phyloP scores from a whole-genome alignment of 768 basidiomycete genomes.

The Pleurotus djamor region DNA sequence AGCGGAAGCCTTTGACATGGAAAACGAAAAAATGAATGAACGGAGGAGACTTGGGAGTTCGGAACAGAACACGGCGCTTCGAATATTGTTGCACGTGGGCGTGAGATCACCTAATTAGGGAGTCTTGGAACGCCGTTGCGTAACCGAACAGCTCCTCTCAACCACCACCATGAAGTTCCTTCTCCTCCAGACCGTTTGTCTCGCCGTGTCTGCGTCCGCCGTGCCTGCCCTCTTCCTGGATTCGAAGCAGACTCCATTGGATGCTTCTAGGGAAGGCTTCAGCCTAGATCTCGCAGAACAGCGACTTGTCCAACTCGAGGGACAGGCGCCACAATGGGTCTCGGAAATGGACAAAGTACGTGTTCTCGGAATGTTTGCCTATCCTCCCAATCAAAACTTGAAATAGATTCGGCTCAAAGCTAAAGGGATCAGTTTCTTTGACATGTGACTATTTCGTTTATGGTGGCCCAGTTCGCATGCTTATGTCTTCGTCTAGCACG shows the following conservation, averaged over 20 bases:
- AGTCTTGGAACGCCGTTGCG: not conserved
- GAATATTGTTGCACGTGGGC: not conserved
- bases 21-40: not conserved
- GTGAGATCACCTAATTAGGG: not conserved
- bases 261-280: constrained; percentile 45
- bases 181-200: not conserved
- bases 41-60: constrained; percentile 10
- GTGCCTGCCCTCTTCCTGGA: not conserved
- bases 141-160: constrained; percentile 1
- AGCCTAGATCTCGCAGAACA: constrained; percentile 68
- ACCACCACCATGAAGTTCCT: constrained; percentile 9
- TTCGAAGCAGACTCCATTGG: not conserved
- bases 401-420: constrained; percentile 74
- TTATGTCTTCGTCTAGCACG: constrained; percentile 45
- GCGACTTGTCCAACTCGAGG: constrained; percentile 77
- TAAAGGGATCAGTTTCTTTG: constrained; percentile 81
- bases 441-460: constrained; percentile 53
- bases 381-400: constrained; percentile 7
- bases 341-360: constrained; percentile 87
- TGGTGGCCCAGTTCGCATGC: constrained; percentile 6
- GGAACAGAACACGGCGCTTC: not conserved
- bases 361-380: not conserved
- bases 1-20: constrained; percentile 67
- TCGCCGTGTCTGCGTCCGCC: constrained; percentile 1
- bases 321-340: constrained; percentile 71